Evolutionary conservation across 192 early-diverging fungal species (phyloP).

Genomic region (Backusella tarrabulga): DNA sequence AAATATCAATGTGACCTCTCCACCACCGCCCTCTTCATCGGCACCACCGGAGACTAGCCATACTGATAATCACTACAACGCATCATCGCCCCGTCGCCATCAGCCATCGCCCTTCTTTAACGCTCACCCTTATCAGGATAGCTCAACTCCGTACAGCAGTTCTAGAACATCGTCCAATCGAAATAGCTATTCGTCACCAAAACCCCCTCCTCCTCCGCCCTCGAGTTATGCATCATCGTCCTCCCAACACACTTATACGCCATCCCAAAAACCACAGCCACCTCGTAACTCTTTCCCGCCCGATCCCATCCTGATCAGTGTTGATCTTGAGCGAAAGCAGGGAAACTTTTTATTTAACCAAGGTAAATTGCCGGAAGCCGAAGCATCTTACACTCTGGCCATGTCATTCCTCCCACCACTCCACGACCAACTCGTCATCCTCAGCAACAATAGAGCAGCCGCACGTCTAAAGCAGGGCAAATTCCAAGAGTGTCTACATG

Average conservation of each 20-base stretch:
- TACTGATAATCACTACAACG: background rate
- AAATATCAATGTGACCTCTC: background rate
- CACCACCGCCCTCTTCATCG: background rate
- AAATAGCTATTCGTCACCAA: background rate
- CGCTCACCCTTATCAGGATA: background rate
- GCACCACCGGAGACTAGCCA: background rate
- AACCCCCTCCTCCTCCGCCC: background rate
- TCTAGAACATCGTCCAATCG: background rate
- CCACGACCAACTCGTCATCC: constrained; percentile 63
- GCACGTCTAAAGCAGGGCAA: constrained; percentile 85
- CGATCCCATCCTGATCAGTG: constrained; percentile 25
- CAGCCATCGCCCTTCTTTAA: background rate
- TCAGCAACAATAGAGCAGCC: constrained; percentile 88
- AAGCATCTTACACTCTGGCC: constrained; percentile 65
- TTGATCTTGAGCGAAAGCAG: constrained; percentile 45
- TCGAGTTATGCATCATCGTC: background rate
- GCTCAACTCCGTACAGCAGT: background rate
- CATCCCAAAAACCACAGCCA: background rate
- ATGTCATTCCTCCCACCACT: constrained; percentile 57
- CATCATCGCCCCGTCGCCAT: background rate
- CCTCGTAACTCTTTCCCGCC: background rate
- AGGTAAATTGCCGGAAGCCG: constrained; percentile 85
- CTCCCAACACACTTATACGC: background rate
- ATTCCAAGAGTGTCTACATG: constrained; percentile 62
- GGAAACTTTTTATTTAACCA: constrained; percentile 88